A percentile compares a stretch with the other conserved stretches of the same genome.
Evolutionary conservation across 1,284 basidiomycete genomes (phyloP).

Genomic region (Leccinum pallidistipes): DNA sequence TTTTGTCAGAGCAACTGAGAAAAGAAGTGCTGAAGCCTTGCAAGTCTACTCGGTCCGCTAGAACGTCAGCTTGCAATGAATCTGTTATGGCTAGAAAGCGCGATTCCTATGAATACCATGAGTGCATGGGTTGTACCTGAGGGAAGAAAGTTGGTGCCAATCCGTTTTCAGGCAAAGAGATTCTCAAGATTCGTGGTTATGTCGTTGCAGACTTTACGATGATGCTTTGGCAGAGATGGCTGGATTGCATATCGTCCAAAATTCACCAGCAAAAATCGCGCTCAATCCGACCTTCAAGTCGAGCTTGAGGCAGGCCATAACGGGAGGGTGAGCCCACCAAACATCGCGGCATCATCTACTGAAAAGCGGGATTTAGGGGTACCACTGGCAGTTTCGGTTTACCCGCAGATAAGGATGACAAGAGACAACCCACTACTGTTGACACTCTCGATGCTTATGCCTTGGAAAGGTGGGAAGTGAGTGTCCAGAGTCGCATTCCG

Average conservation of each 20-base stretch:
- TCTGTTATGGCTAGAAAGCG: constrained; percentile 86
- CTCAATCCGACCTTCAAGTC: constrained; percentile 80
- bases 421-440: constrained; percentile 51
- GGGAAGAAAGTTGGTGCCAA: constrained; percentile 59
- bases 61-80: constrained; percentile 93
- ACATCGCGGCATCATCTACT: constrained; percentile 3
- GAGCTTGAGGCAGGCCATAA: constrained; percentile 85
- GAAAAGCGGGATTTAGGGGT: constrained; percentile 56
- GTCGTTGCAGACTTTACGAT: constrained; percentile 63
- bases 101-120: constrained; percentile 72
- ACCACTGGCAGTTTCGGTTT: constrained; percentile 91
- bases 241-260: constrained; percentile 75
- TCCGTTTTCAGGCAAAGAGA: constrained; percentile 13
- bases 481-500: constrained; percentile 21
- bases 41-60: constrained; percentile 80
- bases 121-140: constrained; percentile 82
- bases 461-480: constrained; percentile 91
- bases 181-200: constrained; percentile 8
- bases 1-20: constrained; percentile 2
- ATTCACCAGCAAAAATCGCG: constrained; percentile 57
- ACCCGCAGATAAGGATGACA: constrained; percentile 67
- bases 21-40: constrained; percentile 17
- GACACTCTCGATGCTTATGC: constrained; percentile 84
- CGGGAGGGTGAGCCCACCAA: constrained; percentile 71
- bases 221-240: constrained; percentile 66